Percentiles rank a stretch among this genome's conserved stretches.
These are phyloP conservation scores for Dactylellina cionopaga DNA, from an alignment of 2,329 filamentous ascomycete genomes.

Conservation along the genomic window DNA sequence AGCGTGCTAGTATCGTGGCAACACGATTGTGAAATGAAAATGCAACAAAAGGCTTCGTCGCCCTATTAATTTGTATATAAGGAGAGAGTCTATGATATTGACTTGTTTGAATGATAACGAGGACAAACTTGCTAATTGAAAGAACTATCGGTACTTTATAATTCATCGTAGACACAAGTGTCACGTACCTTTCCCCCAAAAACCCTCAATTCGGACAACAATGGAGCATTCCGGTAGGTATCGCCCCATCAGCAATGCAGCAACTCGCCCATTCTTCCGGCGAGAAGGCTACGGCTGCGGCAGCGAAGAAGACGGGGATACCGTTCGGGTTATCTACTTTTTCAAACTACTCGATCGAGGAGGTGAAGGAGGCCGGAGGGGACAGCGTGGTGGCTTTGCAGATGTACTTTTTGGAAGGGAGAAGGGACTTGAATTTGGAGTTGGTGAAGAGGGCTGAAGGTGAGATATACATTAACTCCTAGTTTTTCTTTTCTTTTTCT, in stretches of 20 bases:
- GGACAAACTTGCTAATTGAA: background rate
- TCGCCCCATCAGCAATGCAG: slow-evolving; percentile 68
- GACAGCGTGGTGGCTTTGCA: slow-evolving; percentile 30
- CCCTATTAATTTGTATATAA: background rate
- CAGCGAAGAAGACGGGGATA: slow-evolving; percentile 60
- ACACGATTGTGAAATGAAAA: slow-evolving; percentile 41
- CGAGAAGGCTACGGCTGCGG: slow-evolving; percentile 65
- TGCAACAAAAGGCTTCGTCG: background rate
- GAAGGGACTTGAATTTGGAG: slow-evolving; percentile 33
- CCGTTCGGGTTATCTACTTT: slow-evolving; percentile 38
- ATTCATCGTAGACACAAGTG: slow-evolving; percentile 57
- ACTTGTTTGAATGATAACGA: too few species aligned
- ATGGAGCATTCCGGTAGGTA: slow-evolving; percentile 65
- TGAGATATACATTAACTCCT: too few species aligned
- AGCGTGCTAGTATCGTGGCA: too few species aligned
- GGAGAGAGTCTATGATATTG: too few species aligned
- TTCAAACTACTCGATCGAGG: slow-evolving; percentile 37
- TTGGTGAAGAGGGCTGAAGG: slow-evolving; percentile 63
- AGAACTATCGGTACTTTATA: background rate
- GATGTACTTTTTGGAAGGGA: slow-evolving; percentile 37
- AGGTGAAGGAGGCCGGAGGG: slow-evolving; percentile 22
- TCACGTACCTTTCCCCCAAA: background rate
- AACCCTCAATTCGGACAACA: background rate
- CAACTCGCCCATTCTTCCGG: slow-evolving; percentile 67
- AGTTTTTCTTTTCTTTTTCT: slow-evolving; percentile 63